Percentiles rank a stretch among this genome's conserved stretches.
These are phyloP conservation scores for Microbotryum intermedium DNA, from an alignment of 1,284 basidiomycete species.

Conservation along the genomic window DNA sequence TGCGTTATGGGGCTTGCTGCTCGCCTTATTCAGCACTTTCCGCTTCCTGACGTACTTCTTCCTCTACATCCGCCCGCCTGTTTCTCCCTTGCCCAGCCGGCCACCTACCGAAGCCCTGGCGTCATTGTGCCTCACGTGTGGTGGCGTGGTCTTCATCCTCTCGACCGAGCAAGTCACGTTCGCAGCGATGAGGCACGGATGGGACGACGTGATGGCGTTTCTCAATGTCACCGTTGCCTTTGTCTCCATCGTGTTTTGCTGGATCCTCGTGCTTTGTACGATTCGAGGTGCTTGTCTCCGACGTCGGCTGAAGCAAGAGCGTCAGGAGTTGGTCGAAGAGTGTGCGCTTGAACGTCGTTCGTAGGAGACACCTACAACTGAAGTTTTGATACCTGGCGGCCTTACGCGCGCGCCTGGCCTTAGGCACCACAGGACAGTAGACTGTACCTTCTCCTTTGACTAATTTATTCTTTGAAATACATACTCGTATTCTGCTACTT, in stretches of 20 bases:
- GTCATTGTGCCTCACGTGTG: slow-evolving; percentile 75
- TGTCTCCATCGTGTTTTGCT: slow-evolving; percentile 59
- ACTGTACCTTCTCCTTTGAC: no score
- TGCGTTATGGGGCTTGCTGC: slow-evolving; percentile 80
- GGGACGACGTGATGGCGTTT: slow-evolving; percentile 74
- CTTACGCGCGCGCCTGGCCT: no score
- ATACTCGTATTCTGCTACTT: no score
- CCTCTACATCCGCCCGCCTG: slow-evolving; percentile 61
- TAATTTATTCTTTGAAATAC: no score
- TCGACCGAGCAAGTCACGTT: slow-evolving; percentile 84
- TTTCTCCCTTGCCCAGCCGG: slow-evolving; percentile 64
- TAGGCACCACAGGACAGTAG: no score
- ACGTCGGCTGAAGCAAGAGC: no score
- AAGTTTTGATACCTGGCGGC: no score
- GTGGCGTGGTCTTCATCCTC: slow-evolving; percentile 85
- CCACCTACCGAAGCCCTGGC: slow-evolving; percentile 89
- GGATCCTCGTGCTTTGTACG: slow-evolving; percentile 67
- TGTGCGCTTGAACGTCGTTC: no score
- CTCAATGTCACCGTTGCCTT: slow-evolving; percentile 51
- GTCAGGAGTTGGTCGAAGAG: no score
- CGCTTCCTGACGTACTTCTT: slow-evolving; percentile 88
- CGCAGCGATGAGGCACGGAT: slow-evolving; percentile 79
- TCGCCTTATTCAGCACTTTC: slow-evolving; percentile 67
- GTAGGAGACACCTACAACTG: no score
- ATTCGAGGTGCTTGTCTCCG: slow-evolving; percentile 37